Percentiles rank a stretch among this genome's conserved stretches.
Evolutionary conservation across 495 filamentous ascomycete species (phyloP).

Genomic region (Hyphodiscus hymeniophilus): DNA sequence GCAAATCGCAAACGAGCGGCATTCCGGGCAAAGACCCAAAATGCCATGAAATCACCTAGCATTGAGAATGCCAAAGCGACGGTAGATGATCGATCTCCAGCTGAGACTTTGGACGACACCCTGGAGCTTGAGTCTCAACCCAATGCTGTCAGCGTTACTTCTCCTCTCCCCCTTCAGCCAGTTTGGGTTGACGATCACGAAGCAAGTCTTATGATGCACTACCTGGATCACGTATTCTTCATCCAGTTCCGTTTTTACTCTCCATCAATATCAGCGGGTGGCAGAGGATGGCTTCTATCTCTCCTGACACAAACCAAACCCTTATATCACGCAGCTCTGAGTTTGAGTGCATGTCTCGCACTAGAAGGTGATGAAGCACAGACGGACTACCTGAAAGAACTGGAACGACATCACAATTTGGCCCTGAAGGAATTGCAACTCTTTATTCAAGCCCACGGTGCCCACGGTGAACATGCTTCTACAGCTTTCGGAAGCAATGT

Average conservation of each 20-base stretch:
- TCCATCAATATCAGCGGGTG: neutral
- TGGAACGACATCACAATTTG: neutral
- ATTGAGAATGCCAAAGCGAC: no score
- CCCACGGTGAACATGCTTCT: no score
- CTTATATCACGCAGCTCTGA: slow-evolving; percentile 6
- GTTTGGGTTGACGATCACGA: neutral
- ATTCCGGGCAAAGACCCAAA: no score
- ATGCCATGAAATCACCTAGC: no score
- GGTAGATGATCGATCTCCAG: no score
- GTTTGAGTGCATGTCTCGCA: neutral
- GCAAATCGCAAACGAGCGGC: no score
- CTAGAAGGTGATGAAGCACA: neutral
- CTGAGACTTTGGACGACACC: no score
- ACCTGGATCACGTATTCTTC: slow-evolving; percentile 2
- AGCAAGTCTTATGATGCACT: slow-evolving; percentile 1
- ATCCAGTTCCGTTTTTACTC: slow-evolving; percentile 3
- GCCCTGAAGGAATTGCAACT: neutral
- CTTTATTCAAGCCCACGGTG: neutral
- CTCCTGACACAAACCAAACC: neutral
- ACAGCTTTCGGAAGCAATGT: neutral
- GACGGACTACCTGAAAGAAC: neutral
- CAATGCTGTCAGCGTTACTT: no score
- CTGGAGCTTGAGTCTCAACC: no score
- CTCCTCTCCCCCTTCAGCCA: no score
- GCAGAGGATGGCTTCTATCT: slow-evolving; percentile 4